Conservation (phyloP, 371 early-diverging fungal species). For the Lichtheimia ramosa region DNA sequence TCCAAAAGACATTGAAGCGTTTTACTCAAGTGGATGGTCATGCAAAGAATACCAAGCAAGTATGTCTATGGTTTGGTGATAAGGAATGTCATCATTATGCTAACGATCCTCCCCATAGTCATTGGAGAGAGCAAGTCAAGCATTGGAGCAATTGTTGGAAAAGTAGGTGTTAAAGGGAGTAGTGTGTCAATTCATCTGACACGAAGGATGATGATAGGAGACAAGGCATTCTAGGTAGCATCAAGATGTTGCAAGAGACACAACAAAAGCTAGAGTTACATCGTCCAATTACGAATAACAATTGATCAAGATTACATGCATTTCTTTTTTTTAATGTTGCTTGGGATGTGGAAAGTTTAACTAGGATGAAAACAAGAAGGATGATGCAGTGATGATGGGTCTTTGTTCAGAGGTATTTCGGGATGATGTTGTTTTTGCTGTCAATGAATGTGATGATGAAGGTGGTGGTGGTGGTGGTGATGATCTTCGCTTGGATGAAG, state of each 20-base stretch:
- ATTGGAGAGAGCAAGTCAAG: conserved; percentile 12
- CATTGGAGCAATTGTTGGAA: conserved; percentile 9
- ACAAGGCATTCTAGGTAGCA: conserved; percentile 9
- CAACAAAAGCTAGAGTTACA: conserved; percentile 3
- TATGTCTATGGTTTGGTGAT: not conserved
- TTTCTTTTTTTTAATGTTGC: not conserved
- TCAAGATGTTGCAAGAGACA: conserved; percentile 8
- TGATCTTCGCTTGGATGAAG: not conserved
- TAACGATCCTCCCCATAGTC: conserved; percentile 1
- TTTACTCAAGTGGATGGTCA: conserved; percentile 29
- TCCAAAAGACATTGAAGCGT: conserved; percentile 22
- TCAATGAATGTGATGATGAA: not conserved
- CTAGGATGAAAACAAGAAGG: not conserved
- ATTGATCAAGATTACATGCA: not conserved
- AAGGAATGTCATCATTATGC: not conserved
- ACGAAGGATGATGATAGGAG: conserved; percentile 7
- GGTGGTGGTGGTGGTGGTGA: not conserved
- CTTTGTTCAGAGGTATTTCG: not conserved
- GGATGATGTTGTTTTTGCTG: not conserved
- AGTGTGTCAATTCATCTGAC: not conserved
- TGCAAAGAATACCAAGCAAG: conserved; percentile 24
- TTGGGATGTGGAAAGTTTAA: not conserved
- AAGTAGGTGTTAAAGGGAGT: conserved; percentile 1
- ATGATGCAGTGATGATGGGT: not conserved
- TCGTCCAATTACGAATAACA: not conserved